phyloP scores from a whole-genome alignment of 2,329 filamentous ascomycete species.

The Pestalotiopsis fici region DNA sequence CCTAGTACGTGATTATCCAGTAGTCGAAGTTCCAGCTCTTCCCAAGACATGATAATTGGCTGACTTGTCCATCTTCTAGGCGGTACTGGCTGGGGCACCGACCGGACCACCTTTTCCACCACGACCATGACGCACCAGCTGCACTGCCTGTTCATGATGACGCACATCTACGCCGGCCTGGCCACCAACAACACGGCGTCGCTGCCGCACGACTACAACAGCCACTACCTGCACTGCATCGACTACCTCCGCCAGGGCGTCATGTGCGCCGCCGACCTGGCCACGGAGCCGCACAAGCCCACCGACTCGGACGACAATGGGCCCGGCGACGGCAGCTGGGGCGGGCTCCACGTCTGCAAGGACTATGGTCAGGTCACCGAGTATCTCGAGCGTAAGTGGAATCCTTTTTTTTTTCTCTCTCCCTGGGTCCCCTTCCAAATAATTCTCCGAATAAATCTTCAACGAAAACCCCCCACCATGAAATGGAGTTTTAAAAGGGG shows the following conservation, averaged over 20 bases:
- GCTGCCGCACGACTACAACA: slow-evolving; percentile 27
- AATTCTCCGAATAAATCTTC: background rate
- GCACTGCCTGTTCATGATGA: slow-evolving; percentile 39
- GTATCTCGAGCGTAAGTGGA: slow-evolving; percentile 20
- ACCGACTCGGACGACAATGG: slow-evolving; percentile 21
- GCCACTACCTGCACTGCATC: slow-evolving; percentile 22
- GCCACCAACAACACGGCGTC: slow-evolving; percentile 14
- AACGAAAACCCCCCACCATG: too few species aligned
- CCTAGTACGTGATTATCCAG: slow-evolving; percentile 24
- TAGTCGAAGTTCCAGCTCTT: background rate
- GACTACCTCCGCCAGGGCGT: slow-evolving; percentile 25
- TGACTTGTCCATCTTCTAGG: slow-evolving; percentile 15
- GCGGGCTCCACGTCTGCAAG: slow-evolving; percentile 24
- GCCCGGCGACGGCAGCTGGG: slow-evolving; percentile 22
- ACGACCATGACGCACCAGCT: slow-evolving; percentile 37
- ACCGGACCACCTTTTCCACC: slow-evolving; percentile 37
- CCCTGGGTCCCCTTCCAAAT: too few species aligned
- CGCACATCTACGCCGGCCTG: slow-evolving; percentile 30
- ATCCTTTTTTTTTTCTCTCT: background rate
- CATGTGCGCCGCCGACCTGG: slow-evolving; percentile 24
- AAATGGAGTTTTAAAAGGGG: too few species aligned
- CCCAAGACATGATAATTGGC: background rate
- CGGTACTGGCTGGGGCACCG: slow-evolving; percentile 35
- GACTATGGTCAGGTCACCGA: slow-evolving; percentile 21
- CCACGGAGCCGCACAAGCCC: slow-evolving; percentile 22